Base-by-base conservation (phyloP, 768 basidiomycete species). In the Termitomyces titanicus region DNA sequence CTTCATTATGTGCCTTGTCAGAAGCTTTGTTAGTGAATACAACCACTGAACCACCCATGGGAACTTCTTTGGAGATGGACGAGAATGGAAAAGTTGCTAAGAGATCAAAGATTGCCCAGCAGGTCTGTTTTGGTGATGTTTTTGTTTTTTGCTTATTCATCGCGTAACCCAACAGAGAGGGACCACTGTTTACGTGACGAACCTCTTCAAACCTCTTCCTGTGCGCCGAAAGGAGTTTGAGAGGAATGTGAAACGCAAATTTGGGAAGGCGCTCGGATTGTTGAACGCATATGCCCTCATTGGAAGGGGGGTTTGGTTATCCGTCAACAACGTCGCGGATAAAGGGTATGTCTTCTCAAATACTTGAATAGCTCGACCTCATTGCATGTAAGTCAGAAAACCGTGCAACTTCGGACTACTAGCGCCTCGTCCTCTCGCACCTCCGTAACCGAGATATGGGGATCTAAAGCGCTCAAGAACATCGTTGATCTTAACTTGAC, bases 181-280 rank as follows among this genome's bases (percentile, higher is more conserved):
- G 5, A 98, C 96, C 0, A 95, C 95, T 0, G 79, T 94, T 18
- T 73, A 74, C 0, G 70, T 97, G 2, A 75, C 81, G 0, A 81
- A 83, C 27, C 75, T 96, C 0, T 98, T 98, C 70, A 73, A 76
- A 7, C 81, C 89, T 1, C 77, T 98, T 0, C 93, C 97, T 1
- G 97, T 99, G 6, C 82, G 96, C 5, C 79, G 93, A 6, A 95
- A 95, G 68, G 97, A 98, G 62, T 80, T 98, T 31, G 87, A 93
- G 64, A 76, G 92, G 51, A 94, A 96, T 61, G 76, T 79, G 1
- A 98, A 96, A 67, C 83, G 94, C 39, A 95, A 98, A 62, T 95
- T 89, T 63, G 83, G 77, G 4, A 97, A 97, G 64, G 89, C 90
- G 1, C 66, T 98, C 17, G 74, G 80, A 6, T 73, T 97, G 15